Evolutionary conservation across 345 rosid species (phyloP).

Genomic region (Crucihimalaya himalaica): DNA sequence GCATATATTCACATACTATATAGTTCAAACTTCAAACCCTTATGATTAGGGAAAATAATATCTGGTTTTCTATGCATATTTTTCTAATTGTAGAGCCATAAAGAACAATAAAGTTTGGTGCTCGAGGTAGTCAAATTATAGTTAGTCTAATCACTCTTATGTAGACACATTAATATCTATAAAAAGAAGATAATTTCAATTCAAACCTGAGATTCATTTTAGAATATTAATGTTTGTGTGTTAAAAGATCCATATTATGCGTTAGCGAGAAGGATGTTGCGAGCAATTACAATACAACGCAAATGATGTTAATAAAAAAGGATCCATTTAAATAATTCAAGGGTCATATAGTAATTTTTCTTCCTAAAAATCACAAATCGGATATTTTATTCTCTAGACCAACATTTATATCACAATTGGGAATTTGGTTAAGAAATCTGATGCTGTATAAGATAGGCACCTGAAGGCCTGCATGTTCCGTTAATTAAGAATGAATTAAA

Average conservation of each 20-base stretch:
- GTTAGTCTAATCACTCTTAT: constrained; percentile 2
- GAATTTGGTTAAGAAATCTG: constrained; percentile 2
- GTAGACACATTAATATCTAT: neutral
- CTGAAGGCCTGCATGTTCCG: constrained; percentile 3
- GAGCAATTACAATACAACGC: neutral
- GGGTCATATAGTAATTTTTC: neutral
- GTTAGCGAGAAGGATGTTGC: neutral
- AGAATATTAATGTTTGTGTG: neutral
- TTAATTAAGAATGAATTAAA: neutral
- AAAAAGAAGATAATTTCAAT: neutral
- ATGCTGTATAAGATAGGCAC: constrained; percentile 10
- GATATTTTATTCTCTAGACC: neutral
- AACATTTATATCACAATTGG: neutral
- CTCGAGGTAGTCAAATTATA: constrained; percentile 30
- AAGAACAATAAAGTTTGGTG: constrained; percentile 30
- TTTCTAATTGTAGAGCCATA: neutral
- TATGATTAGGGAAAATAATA: neutral
- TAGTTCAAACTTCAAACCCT: constrained; percentile 9
- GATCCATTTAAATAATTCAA: neutral
- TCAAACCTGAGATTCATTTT: neutral
- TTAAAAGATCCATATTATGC: neutral
- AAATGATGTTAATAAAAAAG: neutral
- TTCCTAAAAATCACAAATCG: neutral
- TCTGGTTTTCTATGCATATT: constrained; percentile 16
- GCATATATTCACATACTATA: neutral